Conservation (phyloP, 2,329 filamentous ascomycete genomes). For the Colletotrichum chrysophilum region DNA sequence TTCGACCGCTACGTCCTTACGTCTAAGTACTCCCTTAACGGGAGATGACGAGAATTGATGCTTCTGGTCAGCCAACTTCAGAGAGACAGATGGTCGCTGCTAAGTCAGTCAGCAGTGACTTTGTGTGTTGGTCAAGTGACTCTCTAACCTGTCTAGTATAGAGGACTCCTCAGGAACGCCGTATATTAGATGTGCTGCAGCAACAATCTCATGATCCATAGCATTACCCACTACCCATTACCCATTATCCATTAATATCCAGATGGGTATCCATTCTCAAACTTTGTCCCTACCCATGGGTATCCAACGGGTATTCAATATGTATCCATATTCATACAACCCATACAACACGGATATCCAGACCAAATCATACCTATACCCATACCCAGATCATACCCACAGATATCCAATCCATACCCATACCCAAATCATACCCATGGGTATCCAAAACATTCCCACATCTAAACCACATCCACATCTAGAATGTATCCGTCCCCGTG, state of each 20-base stretch:
- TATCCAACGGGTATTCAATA: not conserved
- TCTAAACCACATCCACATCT: not conserved
- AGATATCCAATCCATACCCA: too few species aligned
- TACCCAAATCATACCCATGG: too few species aligned
- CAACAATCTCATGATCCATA: too few species aligned
- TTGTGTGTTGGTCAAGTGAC: not conserved
- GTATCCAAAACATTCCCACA: too few species aligned
- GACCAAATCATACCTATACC: too few species aligned
- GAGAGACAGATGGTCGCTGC: not conserved
- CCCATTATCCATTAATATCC: not conserved
- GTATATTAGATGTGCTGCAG: too few species aligned
- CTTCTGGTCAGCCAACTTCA: rapidly evolving
- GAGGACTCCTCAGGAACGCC: not conserved
- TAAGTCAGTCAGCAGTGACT: not conserved
- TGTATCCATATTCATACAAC: not conserved
- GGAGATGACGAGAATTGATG: not conserved
- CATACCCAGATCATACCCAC: too few species aligned
- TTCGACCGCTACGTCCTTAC: not conserved
- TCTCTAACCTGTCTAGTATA: not conserved
- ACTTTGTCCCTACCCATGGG: too few species aligned
- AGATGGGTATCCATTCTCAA: too few species aligned
- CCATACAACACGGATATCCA: not conserved
- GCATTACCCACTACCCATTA: not conserved
- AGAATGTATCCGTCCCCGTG: not conserved
- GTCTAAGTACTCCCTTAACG: not conserved